Percentiles rank a stretch among this genome's conserved stretches.
phyloP scores from a whole-genome alignment of 2,329 filamentous ascomycete genomes.

The Sclerotinia sclerotiorum region DNA sequence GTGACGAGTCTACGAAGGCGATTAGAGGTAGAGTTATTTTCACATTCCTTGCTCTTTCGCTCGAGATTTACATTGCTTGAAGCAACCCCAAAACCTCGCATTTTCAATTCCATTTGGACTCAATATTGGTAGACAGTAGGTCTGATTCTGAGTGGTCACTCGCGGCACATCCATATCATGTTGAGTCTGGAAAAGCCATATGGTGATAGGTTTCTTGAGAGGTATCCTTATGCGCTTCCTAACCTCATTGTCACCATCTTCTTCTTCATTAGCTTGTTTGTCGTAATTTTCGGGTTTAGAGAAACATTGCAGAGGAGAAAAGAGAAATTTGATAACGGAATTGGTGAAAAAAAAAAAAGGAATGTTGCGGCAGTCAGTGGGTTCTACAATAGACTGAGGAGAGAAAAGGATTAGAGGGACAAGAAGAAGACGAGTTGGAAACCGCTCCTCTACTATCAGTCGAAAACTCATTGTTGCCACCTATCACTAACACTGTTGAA shows the following conservation, averaged over 20 bases:
- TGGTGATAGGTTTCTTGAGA: conserved; percentile 10
- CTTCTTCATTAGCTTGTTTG: neutral
- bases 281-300: conserved; percentile 7
- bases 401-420: neutral
- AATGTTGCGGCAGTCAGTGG: neutral
- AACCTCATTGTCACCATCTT: conserved; percentile 6
- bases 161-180: conserved; percentile 44
- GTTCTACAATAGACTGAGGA: neutral
- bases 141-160: conserved; percentile 41
- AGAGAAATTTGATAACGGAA: neutral
- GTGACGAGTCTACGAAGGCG: conserved; percentile 72
- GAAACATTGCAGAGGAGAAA: conserved; percentile 3
- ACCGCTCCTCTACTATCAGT: conserved; percentile 1
- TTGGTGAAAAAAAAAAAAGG: neutral
- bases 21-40: conserved; percentile 42
- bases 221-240: conserved; percentile 13
- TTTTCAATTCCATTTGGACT: conserved; percentile 60
- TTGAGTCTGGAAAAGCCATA: conserved; percentile 11
- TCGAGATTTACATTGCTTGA: conserved; percentile 49
- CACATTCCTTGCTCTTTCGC: neutral
- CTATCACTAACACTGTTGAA: too few relatives aligned
- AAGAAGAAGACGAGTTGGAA: neutral
- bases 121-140: conserved; percentile 50
- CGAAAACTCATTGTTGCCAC: neutral
- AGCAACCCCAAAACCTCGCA: conserved; percentile 65